A percentile compares a stretch with the other conserved stretches of the same genome.
Evolutionary conservation across 1,139 yeast genomes (phyloP).

Genomic region (Candida mesenterica): DNA sequence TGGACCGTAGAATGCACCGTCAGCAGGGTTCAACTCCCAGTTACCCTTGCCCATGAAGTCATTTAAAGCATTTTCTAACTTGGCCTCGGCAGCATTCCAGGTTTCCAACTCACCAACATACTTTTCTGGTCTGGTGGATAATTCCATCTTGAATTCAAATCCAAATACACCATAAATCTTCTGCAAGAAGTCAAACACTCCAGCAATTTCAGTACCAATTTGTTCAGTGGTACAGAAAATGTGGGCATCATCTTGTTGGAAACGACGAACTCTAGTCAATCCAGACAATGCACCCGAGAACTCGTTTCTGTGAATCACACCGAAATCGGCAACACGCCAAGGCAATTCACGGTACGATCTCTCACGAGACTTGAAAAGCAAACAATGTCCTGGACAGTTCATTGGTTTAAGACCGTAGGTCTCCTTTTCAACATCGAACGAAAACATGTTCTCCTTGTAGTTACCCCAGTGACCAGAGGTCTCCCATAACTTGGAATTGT

Average conservation of each 20-base stretch:
- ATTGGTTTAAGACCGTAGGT: conserved; percentile 88
- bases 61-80: conserved; percentile 71
- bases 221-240: conserved; percentile 92
- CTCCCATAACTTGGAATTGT: conserved; percentile 93
- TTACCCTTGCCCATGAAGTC: conserved; percentile 66
- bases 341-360: conserved; percentile 94
- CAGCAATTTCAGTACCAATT: conserved; percentile 77
- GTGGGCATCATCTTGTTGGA: conserved; percentile 99
- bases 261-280: conserved; percentile 92
- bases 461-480: conserved; percentile 98
- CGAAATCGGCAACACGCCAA: conserved; percentile 94
- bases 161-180: conserved; percentile 83
- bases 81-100: conserved; percentile 85
- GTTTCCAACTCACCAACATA: conserved; percentile 82
- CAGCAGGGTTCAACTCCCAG: conserved; percentile 93
- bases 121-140: conserved; percentile 93
- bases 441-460: conserved; percentile 94
- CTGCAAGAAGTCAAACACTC: conserved; percentile 75
- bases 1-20: conserved; percentile 99
- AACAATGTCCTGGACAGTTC: conserved; percentile 99
- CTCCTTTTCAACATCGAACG: conserved; percentile 95
- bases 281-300: conserved; percentile 85
- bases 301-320: conserved; percentile 94
- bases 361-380: conserved; percentile 81
- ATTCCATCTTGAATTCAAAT: conserved; percentile 82